These are phyloP conservation scores for Candolleomyces eurysporus DNA, from an alignment of 768 basidiomycete genomes.

Conservation along the genomic window DNA sequence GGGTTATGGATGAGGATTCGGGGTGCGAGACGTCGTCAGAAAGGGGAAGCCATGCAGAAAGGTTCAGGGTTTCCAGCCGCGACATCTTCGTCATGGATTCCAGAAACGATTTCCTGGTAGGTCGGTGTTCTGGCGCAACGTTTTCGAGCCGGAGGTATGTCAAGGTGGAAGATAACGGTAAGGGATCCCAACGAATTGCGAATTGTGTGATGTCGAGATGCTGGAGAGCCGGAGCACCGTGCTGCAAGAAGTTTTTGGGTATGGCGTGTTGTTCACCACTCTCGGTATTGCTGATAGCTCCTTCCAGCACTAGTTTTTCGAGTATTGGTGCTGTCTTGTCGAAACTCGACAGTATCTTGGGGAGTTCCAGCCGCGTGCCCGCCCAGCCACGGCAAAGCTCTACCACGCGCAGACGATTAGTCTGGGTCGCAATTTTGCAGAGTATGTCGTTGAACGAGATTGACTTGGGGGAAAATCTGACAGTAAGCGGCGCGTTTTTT, in stretches of 20 bases:
- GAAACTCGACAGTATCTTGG: no score
- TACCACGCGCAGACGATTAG: background rate
- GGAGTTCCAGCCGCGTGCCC: no score
- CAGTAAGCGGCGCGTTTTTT: background rate
- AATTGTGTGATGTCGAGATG: background rate
- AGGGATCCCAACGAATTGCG: background rate
- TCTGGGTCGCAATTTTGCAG: background rate
- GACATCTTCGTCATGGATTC: background rate
- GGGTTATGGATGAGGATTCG: background rate
- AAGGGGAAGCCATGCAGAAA: background rate
- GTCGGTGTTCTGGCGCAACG: background rate
- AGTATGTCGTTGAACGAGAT: background rate
- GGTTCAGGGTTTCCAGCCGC: background rate
- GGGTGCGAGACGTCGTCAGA: background rate
- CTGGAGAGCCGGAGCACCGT: background rate
- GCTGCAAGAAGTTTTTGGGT: background rate
- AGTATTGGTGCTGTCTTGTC: no score
- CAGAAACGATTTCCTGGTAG: background rate
- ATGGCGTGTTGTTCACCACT: background rate
- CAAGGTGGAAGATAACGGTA: background rate
- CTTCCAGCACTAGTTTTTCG: background rate
- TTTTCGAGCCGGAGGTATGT: background rate
- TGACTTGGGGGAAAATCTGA: background rate
- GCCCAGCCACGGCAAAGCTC: background rate
- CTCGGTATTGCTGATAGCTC: background rate